Evolutionary conservation across 1,139 yeast genomes (phyloP).

Genomic region (Saccharomyces hybrid): DNA sequence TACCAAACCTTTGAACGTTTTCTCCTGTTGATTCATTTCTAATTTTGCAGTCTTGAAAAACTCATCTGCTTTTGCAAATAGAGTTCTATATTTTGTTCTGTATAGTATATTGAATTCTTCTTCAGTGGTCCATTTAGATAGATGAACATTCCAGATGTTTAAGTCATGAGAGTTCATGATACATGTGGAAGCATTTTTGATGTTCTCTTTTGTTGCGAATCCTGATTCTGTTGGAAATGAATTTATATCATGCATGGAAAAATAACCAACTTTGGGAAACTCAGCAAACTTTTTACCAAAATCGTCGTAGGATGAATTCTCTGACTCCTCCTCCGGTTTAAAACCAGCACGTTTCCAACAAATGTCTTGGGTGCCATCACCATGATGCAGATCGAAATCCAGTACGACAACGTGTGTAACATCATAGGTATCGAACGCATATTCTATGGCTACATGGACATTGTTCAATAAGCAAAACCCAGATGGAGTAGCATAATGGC

Average conservation of each 20-base stretch:
- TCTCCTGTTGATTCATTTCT: slow-evolving; percentile 36
- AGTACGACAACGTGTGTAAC: slow-evolving; percentile 77
- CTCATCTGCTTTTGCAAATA: slow-evolving; percentile 62
- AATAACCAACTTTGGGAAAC: slow-evolving; percentile 68
- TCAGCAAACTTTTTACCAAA: slow-evolving; percentile 48
- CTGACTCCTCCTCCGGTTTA: slow-evolving; percentile 34
- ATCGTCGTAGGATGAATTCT: slow-evolving; percentile 39
- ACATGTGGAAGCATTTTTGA: slow-evolving; percentile 75
- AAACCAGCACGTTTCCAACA: slow-evolving; percentile 66
- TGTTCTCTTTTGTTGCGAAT: slow-evolving; percentile 62
- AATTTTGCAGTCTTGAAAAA: slow-evolving; percentile 48
- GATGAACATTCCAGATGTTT: slow-evolving; percentile 79
- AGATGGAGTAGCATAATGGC: slow-evolving; percentile 76
- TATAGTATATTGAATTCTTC: slow-evolving; percentile 61
- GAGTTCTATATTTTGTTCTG: slow-evolving; percentile 50
- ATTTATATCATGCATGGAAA: slow-evolving; percentile 77
- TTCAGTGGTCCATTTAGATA: slow-evolving; percentile 56
- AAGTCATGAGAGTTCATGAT: slow-evolving; percentile 66
- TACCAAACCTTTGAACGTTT: slow-evolving; percentile 60
- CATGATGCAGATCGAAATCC: slow-evolving; percentile 83
- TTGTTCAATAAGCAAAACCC: slow-evolving; percentile 84
- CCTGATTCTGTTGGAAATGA: slow-evolving; percentile 82
- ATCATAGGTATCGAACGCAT: slow-evolving; percentile 56
- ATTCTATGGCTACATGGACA: slow-evolving; percentile 75
- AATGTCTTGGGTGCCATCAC: slow-evolving; percentile 88